Conservation (phyloP, 345 rosid species). For the Passiflora organensis region DNA sequence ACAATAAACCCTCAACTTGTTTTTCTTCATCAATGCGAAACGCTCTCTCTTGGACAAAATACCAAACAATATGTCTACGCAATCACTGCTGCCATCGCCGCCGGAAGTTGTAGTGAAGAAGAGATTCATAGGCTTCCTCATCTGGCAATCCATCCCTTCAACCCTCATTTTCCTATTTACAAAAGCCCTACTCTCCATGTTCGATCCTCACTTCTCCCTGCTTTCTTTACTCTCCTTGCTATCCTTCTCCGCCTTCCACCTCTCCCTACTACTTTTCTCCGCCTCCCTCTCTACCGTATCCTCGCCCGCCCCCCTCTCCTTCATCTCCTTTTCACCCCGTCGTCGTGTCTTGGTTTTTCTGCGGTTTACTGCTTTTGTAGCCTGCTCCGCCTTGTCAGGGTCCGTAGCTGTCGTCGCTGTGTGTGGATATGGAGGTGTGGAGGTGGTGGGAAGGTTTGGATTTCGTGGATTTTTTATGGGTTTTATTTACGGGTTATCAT, state of each 20-base stretch:
- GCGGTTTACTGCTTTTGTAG: constrained; percentile 20
- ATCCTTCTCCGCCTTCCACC: constrained; percentile 39
- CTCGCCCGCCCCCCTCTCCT: constrained; percentile 34
- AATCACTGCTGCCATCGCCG: not conserved
- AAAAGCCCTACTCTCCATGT: constrained; percentile 31
- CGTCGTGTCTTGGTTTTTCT: constrained; percentile 21
- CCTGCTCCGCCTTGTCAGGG: constrained; percentile 36
- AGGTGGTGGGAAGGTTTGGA: constrained; percentile 35
- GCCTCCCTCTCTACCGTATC: constrained; percentile 43
- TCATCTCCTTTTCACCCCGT: constrained; percentile 38
- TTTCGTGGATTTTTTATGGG: constrained; percentile 39
- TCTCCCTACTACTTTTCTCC: constrained; percentile 62
- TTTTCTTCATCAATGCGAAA: too few species aligned
- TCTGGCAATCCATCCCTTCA: constrained; percentile 67
- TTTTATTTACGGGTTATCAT: constrained; percentile 58
- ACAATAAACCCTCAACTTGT: not conserved
- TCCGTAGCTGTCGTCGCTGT: constrained; percentile 35
- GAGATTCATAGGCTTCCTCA: constrained; percentile 54
- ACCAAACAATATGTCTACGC: not conserved
- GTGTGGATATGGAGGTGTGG: constrained; percentile 25
- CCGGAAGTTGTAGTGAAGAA: constrained; percentile 38
- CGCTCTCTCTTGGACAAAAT: not conserved
- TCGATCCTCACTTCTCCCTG: constrained; percentile 7
- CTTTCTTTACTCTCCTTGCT: constrained; percentile 11
- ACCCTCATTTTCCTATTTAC: constrained; percentile 47